Conservation (phyloP, 148 eudicot genomes). For the Spergularia bocconei region DNA sequence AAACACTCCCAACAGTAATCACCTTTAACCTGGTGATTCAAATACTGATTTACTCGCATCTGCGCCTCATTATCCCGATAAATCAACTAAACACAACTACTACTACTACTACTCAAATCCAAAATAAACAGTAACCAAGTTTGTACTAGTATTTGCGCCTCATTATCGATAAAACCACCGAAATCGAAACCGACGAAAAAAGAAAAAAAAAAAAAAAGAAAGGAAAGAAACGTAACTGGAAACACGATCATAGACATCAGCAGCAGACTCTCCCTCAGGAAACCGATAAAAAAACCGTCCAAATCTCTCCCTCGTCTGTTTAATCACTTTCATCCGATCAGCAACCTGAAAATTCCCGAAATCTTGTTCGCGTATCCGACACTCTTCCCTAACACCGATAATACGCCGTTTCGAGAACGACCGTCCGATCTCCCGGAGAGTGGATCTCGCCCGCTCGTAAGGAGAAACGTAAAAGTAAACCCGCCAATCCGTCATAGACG, state of each 20-base stretch:
- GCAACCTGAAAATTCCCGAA: constrained; percentile 88
- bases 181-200: not conserved
- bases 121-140: not conserved
- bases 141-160: not conserved
- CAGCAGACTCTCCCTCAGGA: constrained; percentile 95
- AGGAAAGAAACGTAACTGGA: constrained; percentile 49
- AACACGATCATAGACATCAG: constrained; percentile 94
- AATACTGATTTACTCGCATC: too few species aligned
- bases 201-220: not conserved
- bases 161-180: not conserved
- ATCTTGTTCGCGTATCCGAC: constrained; percentile 83
- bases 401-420: constrained; percentile 50
- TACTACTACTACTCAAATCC: too few species aligned
- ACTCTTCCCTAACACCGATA: constrained; percentile 83
- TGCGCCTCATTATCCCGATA: too few species aligned
- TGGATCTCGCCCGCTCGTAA: constrained; percentile 61
- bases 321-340: constrained; percentile 61
- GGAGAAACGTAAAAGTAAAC: constrained; percentile 87
- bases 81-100: too few species aligned
- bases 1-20: too few species aligned
- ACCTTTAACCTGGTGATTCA: too few species aligned
- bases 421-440: constrained; percentile 70
- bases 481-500: constrained; percentile 36
- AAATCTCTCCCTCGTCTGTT: constrained; percentile 55
- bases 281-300: constrained; percentile 89